phyloP scores from a whole-genome alignment of 345 rosid species.

The Excoecaria cochinchinensis region DNA sequence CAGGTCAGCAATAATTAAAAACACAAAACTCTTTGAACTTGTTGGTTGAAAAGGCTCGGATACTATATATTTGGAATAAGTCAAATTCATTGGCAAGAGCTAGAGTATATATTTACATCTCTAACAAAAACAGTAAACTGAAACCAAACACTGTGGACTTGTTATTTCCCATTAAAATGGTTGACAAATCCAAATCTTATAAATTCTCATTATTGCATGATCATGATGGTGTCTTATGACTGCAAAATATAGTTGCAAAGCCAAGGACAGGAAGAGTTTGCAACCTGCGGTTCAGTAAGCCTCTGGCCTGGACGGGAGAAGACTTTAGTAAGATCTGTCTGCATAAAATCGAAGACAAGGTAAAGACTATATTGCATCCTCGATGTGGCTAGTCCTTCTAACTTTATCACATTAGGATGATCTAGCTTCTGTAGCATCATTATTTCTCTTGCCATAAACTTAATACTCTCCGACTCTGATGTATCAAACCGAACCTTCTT shows the following conservation, averaged over 20 bases:
- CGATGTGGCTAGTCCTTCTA: conserved; percentile 82
- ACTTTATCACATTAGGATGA: conserved; percentile 78
- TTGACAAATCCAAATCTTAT: too few relatives aligned
- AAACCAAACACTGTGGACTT: too few relatives aligned
- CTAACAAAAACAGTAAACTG: too few relatives aligned
- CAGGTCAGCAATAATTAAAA: not conserved
- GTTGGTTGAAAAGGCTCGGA: too few relatives aligned
- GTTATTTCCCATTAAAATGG: too few relatives aligned
- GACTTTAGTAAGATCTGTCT: conserved; percentile 59
- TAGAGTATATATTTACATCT: too few relatives aligned
- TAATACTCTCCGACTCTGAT: conserved; percentile 75
- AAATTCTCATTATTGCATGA: too few relatives aligned
- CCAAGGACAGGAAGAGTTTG: not conserved
- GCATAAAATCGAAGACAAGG: conserved; percentile 77
- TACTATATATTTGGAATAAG: too few relatives aligned
- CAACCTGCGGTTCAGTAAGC: conserved; percentile 77
- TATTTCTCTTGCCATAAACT: conserved; percentile 95
- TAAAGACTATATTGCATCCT: conserved; percentile 92
- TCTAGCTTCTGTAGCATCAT: conserved; percentile 63
- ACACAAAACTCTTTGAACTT: not conserved
- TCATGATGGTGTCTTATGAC: too few relatives aligned
- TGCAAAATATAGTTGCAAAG: not conserved
- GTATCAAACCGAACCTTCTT: conserved; percentile 90
- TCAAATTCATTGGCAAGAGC: too few relatives aligned
- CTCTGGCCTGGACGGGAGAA: conserved; percentile 58